Conservation (phyloP, 495 filamentous ascomycete genomes). For the Aspergillus wentii region DNA sequence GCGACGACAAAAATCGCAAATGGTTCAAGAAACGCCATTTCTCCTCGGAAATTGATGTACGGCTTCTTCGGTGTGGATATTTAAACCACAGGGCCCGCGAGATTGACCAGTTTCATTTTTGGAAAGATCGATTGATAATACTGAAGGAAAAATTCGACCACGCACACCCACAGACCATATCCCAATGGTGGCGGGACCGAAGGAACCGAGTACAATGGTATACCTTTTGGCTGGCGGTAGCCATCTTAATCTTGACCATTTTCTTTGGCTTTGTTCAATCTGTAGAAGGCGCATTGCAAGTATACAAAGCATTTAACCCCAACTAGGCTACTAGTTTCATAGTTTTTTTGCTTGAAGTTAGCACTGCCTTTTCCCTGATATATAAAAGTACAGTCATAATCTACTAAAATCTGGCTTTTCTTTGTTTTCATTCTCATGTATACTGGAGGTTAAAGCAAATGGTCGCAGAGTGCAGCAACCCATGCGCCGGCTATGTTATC, state of each 20-base stretch:
- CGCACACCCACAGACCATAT: constrained; percentile 34
- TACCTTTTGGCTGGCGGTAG: constrained; percentile 49
- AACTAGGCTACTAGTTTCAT: too few relatives aligned
- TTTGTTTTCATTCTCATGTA: too few relatives aligned
- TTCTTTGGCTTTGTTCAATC: constrained; percentile 49
- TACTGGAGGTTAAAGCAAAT: too few relatives aligned
- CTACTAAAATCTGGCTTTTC: too few relatives aligned
- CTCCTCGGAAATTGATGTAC: too few relatives aligned
- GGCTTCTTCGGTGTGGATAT: too few relatives aligned
- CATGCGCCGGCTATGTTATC: too few relatives aligned
- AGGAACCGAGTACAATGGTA: constrained; percentile 49
- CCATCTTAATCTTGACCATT: constrained; percentile 41
- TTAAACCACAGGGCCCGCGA: constrained; percentile 16
- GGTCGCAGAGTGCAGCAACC: too few relatives aligned
- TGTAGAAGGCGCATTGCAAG: constrained; percentile 41
- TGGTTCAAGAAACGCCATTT: constrained; percentile 24
- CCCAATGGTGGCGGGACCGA: constrained; percentile 49
- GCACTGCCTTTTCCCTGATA: too few relatives aligned
- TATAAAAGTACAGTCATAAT: too few relatives aligned
- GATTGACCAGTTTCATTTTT: constrained; percentile 42
- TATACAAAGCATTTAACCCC: constrained; percentile 36
- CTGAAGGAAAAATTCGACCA: constrained; percentile 51
- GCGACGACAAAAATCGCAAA: constrained; percentile 13
- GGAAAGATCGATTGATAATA: constrained; percentile 46
- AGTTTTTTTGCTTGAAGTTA: too few relatives aligned